Evolutionary conservation across 2,329 filamentous ascomycete species (phyloP), one percentile per base, ranked within the genome.

Genomic region (Arthrobotrys iridis): DNA sequence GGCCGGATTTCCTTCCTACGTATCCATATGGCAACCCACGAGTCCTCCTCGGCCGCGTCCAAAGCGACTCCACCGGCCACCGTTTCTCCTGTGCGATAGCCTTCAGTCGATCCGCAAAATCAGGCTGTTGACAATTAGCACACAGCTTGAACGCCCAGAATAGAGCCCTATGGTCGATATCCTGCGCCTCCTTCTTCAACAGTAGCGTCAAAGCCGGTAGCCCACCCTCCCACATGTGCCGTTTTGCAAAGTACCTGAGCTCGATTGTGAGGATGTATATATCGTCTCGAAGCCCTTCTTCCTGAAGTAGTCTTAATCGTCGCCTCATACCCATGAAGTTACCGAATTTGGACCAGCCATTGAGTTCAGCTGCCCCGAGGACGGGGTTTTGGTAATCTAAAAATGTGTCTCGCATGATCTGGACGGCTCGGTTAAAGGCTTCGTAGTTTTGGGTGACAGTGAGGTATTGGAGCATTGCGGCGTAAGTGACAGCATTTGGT

Each of bases 171-270:
- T 75, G 71, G 28, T 75, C 71, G 22, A 75, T 55, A 15, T 62
- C 64, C 13, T 62, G 30, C 15, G 45, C 22, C 0, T 57, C 35
- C 40, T 75, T 68, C 11, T 57, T 37, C 26, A 75, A 15, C 5
- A 75, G 37, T 13, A 68, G 26, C 22, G 18, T 46, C 37, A 75
- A 45, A 20, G 63, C 71, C 11, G 71, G 71, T 15, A 68, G 22
- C 4, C 71, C 71, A 5, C 71, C 71, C 26, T 75, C 71, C 71
- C 71, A 75, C 71, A 75, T 75, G 20, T 75, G 71, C n/a, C 71
- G 22, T 24, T 63, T 68, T 6, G 71, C 71, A 22, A 63, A 75
- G 40, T 75, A 75, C 26, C 63, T 50, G 15, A 75, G 63, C 33
- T 75, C 71, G 57, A 75, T 68, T 13, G 71, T 57, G 4, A 75